These are phyloP conservation scores for Penicillium riverlandense DNA, from an alignment of 495 filamentous ascomycete genomes.

Conservation along the genomic window DNA sequence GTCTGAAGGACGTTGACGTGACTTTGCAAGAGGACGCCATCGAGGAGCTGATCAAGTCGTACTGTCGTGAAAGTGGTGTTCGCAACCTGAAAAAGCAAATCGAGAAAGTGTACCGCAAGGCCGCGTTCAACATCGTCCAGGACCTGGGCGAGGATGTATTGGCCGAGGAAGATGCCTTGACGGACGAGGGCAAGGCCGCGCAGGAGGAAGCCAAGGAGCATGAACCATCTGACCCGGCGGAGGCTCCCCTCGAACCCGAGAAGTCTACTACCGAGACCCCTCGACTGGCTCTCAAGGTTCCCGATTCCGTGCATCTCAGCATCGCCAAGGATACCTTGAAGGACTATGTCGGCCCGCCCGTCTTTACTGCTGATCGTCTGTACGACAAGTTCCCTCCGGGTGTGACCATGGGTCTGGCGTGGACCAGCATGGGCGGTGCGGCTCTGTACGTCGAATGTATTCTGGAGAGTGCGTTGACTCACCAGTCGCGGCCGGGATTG, in stretches of 20 bases:
- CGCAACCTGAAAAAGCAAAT: slow-evolving; percentile 99
- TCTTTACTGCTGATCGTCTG: slow-evolving; percentile 91
- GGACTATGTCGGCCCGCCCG: slow-evolving; percentile 93
- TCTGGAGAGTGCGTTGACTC: slow-evolving; percentile 69
- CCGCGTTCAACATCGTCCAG: slow-evolving; percentile 92
- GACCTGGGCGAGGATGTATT: slow-evolving; percentile 85
- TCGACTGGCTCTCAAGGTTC: slow-evolving; percentile 74
- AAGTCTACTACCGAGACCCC: slow-evolving; percentile 70
- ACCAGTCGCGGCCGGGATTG: slow-evolving; percentile 66
- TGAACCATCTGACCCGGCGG: slow-evolving; percentile 47
- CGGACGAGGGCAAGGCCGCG: slow-evolving; percentile 81
- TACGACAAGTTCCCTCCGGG: slow-evolving; percentile 95
- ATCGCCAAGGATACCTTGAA: slow-evolving; percentile 89
- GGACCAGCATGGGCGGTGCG: slow-evolving; percentile 96
- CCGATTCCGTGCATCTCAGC: slow-evolving; percentile 75
- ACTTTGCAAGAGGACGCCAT: slow-evolving; percentile 76
- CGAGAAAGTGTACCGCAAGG: slow-evolving; percentile 97
- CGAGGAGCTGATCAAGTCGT: slow-evolving; percentile 94
- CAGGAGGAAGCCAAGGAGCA: slow-evolving; percentile 63
- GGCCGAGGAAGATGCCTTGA: slow-evolving; percentile 75
- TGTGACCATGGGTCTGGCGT: slow-evolving; percentile 97
- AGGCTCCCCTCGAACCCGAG: slow-evolving; percentile 52
- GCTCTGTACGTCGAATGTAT: slow-evolving; percentile 98
- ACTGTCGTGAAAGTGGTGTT: slow-evolving; percentile 94
- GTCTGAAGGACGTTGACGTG: slow-evolving; percentile 86